Base-by-base conservation (phyloP, 805 yeast species). In the Candida saitoana region DNA sequence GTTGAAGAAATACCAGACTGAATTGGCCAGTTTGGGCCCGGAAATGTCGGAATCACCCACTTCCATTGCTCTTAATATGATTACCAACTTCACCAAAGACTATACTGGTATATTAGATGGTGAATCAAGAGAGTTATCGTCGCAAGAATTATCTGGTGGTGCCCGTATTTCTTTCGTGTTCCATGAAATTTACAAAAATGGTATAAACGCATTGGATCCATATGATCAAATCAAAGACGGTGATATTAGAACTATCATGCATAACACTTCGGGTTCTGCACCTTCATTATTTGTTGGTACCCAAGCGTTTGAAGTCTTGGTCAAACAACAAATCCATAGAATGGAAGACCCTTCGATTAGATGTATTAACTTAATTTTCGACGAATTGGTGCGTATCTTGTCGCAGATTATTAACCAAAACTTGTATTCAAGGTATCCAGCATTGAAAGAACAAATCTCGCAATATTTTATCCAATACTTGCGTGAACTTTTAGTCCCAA, bases 231-330 rank as follows among this genome's bases (percentile, higher is more conserved):
- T 91, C 55, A 87, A 88, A 66, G 97, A 91, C 60, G 83, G 87
- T 22, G 99, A 91, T 62, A 91, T 91, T 57, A 81, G 99, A 67
- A 91, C 98, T 15, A 93, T 93, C 50, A 84, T 91, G 84, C 91
- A 93, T 71, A 91, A 91, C 65, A 86, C 97, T 34, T 85, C 96
- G 6, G 99, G 99, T 56, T 84, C 96, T 25, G 82, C 98, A 2
- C 98, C 99, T 11, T 87, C 96, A 4, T 72, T 91, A 55, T 91
- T 91, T 69, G 98, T 91, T 47, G 98, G 98, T 18, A 91, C 98
- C 7, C 93, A 88, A 55, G 97, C 97, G 0, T 91, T 91, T 63
- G 99, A 93, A 63, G 96, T 90, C 15, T 77, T 90, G 48, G 97
- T 91, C 36, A 89, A 87, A 65, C 96, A 88, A 61, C 96, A 88